These are phyloP conservation scores for Petunia hybrid DNA, from an alignment of 305 asterid species.

Conservation along the genomic window DNA sequence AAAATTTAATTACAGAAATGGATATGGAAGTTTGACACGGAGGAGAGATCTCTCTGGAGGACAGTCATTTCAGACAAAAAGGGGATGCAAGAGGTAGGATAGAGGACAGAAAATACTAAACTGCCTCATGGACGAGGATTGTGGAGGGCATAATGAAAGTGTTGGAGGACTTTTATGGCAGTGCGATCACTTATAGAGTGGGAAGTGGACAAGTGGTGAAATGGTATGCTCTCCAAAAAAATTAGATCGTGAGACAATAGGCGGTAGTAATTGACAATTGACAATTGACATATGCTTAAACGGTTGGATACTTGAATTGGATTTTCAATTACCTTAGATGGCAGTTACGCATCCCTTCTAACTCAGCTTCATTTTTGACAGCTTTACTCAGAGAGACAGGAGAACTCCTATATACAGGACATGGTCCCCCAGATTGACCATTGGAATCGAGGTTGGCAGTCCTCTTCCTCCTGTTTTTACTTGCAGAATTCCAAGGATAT, in stretches of 20 bases:
- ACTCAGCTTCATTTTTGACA: constrained; percentile 90
- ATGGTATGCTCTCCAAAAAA: neutral
- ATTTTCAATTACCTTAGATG: constrained; percentile 74
- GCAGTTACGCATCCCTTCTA: constrained; percentile 88
- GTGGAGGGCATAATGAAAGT: neutral
- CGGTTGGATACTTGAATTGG: neutral
- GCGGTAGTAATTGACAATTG: constrained; percentile 9
- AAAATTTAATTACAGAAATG: neutral
- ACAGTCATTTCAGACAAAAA: neutral
- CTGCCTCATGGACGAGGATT: neutral
- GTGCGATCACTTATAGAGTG: neutral
- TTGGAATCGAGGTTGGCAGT: constrained; percentile 38
- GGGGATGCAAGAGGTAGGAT: neutral
- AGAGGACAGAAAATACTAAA: neutral
- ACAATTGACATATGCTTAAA: constrained; percentile 16
- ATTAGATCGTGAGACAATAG: neutral
- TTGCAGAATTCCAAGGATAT: constrained; percentile 46
- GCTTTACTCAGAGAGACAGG: constrained; percentile 92
- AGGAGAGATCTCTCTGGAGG: neutral
- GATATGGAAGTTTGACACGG: constrained; percentile 4
- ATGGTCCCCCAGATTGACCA: constrained; percentile 51
- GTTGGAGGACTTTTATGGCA: constrained; percentile 24
- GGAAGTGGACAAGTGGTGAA: neutral
- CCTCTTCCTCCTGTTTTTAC: constrained; percentile 41
- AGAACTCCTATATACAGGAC: constrained; percentile 66